Conservation (phyloP, 164 flowering plant species). For the Liriodendron chinense region DNA sequence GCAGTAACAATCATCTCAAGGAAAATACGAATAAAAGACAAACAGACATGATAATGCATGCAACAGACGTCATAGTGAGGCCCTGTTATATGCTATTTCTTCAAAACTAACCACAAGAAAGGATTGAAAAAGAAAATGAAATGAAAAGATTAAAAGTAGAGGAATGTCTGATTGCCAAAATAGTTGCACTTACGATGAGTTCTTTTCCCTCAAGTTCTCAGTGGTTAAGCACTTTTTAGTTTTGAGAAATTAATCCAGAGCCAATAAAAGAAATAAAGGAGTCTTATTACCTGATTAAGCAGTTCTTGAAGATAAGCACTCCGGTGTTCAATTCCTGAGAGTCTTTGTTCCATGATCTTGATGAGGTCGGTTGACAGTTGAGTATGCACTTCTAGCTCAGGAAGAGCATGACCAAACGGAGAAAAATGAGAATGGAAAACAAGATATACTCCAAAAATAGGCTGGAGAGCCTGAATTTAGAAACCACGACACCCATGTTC, state of each 20-base stretch:
- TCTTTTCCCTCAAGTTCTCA: neutral
- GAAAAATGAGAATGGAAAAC: neutral
- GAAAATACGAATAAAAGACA: neutral
- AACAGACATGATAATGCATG: neutral
- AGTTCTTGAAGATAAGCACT: constrained; percentile 48
- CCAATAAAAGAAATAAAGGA: neutral
- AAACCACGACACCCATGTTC: neutral
- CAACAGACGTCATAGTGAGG: neutral
- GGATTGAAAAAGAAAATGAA: neutral
- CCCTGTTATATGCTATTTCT: neutral
- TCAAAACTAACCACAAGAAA: neutral
- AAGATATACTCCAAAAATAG: neutral
- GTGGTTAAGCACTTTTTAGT: neutral
- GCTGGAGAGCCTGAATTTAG: neutral
- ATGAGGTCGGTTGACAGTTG: constrained; percentile 54
- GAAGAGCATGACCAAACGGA: neutral
- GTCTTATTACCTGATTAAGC: constrained; percentile 47
- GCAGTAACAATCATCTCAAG: neutral
- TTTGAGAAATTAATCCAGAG: neutral
- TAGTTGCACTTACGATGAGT: neutral
- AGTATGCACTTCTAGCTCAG: constrained; percentile 35
- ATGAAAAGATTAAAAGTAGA: neutral
- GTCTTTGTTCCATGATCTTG: constrained; percentile 71
- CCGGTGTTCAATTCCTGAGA: constrained; percentile 60
- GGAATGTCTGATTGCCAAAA: too few relatives aligned